Percentiles rank a stretch among this genome's conserved stretches.
Evolutionary conservation across 768 basidiomycete species (phyloP).

Genomic region (Podaxis rugospora): DNA sequence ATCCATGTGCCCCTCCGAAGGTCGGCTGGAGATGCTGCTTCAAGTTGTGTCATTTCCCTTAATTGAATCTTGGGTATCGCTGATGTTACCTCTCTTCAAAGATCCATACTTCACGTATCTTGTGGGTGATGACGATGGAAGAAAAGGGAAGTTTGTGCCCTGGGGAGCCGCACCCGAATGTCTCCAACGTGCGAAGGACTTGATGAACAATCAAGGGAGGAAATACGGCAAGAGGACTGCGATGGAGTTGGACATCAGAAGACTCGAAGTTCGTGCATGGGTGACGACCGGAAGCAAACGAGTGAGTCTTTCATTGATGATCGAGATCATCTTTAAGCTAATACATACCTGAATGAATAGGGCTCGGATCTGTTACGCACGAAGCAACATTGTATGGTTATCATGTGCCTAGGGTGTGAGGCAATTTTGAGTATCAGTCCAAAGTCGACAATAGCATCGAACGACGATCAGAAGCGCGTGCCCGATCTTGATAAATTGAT

Average conservation of each 20-base stretch:
- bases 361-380: constrained; percentile 21
- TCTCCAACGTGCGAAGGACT: constrained; percentile 22
- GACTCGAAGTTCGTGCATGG: constrained; percentile 38
- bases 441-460: constrained; percentile 9
- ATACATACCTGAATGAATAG: constrained; percentile 16
- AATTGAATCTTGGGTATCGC: neutral
- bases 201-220: constrained; percentile 26
- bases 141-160: constrained; percentile 3
- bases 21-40: constrained; percentile 23
- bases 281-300: constrained; percentile 32
- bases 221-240: constrained; percentile 30
- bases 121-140: constrained; percentile 8
- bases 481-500: constrained; percentile 11
- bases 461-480: constrained; percentile 1
- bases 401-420: constrained; percentile 37
- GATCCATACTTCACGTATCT: constrained; percentile 27
- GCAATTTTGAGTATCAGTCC: constrained; percentile 27
- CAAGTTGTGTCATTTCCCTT: constrained; percentile 7
- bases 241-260: constrained; percentile 24
- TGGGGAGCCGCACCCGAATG: constrained; percentile 19
- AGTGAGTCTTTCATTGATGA: constrained; percentile 20
- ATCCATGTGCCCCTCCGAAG: constrained; percentile 25
- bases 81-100: constrained; percentile 9
- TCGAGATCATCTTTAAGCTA: neutral
- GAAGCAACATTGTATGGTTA: constrained; percentile 21